phyloP scores from a whole-genome alignment of 768 basidiomycete species.

The Coprinellus micaceus region DNA sequence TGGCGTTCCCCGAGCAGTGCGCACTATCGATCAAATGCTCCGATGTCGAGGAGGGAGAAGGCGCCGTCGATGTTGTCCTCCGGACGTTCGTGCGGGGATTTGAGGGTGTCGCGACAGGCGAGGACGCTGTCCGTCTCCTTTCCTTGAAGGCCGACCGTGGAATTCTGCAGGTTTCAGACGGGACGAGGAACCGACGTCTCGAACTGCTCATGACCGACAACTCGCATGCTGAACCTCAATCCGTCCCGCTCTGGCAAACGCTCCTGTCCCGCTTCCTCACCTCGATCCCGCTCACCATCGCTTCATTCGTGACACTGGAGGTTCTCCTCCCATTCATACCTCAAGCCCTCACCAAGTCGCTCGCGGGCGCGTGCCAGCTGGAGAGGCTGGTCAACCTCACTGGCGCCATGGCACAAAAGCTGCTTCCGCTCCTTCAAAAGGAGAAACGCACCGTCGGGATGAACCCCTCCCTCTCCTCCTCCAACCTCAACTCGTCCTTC shows the following conservation, averaged over 20 bases:
- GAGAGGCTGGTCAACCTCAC: constrained; percentile 1
- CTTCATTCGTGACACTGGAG: not conserved
- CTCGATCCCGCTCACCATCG: not conserved
- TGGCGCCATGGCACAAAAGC: not conserved
- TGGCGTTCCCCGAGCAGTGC: not conserved
- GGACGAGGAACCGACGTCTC: not conserved
- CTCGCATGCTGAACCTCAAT: not conserved
- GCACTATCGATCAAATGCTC: not conserved
- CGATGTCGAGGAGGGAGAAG: not conserved
- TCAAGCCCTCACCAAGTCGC: not conserved
- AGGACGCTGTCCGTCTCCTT: not conserved
- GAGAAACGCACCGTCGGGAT: not conserved
- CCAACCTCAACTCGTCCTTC: not conserved
- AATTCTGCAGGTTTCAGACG: not conserved
- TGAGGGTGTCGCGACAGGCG: not conserved
- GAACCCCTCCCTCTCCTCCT: not conserved
- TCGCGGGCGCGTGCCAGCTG: not conserved
- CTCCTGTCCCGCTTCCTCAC: not conserved
- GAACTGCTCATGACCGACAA: not conserved
- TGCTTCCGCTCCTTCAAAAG: not conserved
- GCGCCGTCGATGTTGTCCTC: not conserved
- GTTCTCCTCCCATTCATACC: not conserved
- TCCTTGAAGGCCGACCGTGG: not conserved
- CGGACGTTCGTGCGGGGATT: not conserved
- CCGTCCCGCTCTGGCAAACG: not conserved